Evolutionary conservation across 2,329 filamentous ascomycete genomes (phyloP), one percentile per base, ranked within the genome.

Genomic region (Neonectria neomacrospora): DNA sequence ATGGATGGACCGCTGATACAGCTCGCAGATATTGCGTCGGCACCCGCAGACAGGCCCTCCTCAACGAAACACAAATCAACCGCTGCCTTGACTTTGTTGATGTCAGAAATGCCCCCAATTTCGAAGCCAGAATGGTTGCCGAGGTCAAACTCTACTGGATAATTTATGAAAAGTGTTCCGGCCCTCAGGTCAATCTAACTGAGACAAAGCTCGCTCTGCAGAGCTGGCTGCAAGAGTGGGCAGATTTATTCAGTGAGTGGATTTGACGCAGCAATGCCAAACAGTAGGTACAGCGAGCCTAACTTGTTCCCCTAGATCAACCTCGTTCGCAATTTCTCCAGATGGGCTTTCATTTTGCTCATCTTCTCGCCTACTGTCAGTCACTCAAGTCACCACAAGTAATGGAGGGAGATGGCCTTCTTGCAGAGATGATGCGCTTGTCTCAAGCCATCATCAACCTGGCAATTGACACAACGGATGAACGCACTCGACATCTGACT

Each of bases 61-160:
- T 75, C 3, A 67, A 59, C 1, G 53, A 71, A 39, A 14, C 12
- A 1, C 69, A 74, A 20, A 60, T 75, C 2, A 63, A 73, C 22
- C 63, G 61, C 4, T 74, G 71, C 16, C 18, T 65, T 10, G 37
- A 5, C 0, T 59, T 74, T 16, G 16, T 54, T 3, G 48, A 70
- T 14, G 44, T 54, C 0, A 63, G 66, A 10, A 23, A 58, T 7
- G 42, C 66, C 0, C 64, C 42, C 1, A 76, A 76, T 32, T 76
- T 67, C 6, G 74, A 75, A 18, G 61, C 61, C 0, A 45, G 74
- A 8, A 76, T 76, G 74, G 71, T 53, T 3, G 74, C 74, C 1
- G 73, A 76, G 18, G 67, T 76, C 12, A 41, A 67, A 4, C 61
- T 76, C 0, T 75, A 75, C 44, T 76, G 73, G 74, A 67, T 72